A percentile compares a stretch with the other conserved stretches of the same genome.
phyloP scores from a whole-genome alignment of 179 eudicot genomes.

The Beta corolliflora region DNA sequence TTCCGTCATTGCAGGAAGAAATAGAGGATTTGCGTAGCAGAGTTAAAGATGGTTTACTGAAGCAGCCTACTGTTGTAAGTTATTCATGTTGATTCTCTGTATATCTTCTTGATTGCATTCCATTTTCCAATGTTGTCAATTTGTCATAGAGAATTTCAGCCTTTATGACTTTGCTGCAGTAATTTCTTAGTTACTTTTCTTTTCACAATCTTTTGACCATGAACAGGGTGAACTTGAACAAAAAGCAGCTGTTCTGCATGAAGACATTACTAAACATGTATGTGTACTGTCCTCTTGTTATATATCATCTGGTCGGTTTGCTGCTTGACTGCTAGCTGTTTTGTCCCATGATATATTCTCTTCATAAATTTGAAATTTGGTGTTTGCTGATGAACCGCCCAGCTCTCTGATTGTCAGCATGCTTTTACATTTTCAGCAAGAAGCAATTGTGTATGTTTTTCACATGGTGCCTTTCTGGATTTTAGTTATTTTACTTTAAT shows the following conservation, averaged over 20 bases:
- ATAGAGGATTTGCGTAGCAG: slow-evolving; percentile 45
- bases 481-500: background rate
- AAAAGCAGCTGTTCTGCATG: slow-evolving; percentile 65
- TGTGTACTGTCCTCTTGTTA: slow-evolving; percentile 25
- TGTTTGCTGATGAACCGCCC: background rate
- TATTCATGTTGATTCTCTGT: slow-evolving; percentile 2
- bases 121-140: background rate
- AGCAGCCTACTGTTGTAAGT: slow-evolving; percentile 52
- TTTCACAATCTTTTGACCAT: slow-evolving; percentile 7
- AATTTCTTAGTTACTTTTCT: background rate
- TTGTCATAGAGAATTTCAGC: background rate
- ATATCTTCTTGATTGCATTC: background rate
- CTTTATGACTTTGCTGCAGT: slow-evolving; percentile 11
- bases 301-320: background rate
- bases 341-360: background rate
- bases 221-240: slow-evolving; percentile 70
- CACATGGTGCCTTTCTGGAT: background rate
- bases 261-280: slow-evolving; percentile 82
- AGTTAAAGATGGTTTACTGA: slow-evolving; percentile 43
- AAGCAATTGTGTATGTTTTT: background rate
- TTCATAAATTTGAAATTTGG: background rate
- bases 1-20: slow-evolving; percentile 42
- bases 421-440: background rate
- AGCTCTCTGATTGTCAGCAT: background rate
- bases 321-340: slow-evolving; percentile 16